Evolutionary conservation across 129 eudicot species (phyloP).

Genomic region (Flaveria linearis): DNA sequence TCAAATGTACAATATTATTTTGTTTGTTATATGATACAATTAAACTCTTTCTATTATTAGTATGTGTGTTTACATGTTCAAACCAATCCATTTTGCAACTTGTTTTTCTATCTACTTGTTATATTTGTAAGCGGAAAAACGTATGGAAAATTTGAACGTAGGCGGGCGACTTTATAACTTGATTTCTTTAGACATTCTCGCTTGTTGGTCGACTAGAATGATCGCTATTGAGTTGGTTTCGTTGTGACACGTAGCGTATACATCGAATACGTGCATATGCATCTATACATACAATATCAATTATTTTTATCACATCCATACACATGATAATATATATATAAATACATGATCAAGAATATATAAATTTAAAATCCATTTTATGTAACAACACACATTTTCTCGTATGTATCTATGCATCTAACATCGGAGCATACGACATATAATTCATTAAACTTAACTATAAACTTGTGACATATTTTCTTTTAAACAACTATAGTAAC

Average conservation of each 20-base stretch:
- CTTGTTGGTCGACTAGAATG: background rate
- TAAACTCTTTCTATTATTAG: conserved; percentile 23
- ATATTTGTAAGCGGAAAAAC: background rate
- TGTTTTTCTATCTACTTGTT: background rate
- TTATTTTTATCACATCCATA: background rate
- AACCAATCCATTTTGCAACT: conserved; percentile 14
- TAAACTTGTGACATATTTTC: background rate
- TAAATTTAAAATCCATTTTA: background rate
- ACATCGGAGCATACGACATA: too few species aligned
- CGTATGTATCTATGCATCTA: conserved; percentile 6
- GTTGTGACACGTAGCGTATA: background rate
- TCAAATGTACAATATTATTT: background rate
- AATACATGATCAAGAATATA: background rate
- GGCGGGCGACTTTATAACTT: background rate
- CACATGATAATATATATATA: background rate
- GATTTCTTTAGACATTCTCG: background rate
- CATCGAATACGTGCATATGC: background rate
- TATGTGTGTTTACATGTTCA: conserved; percentile 23
- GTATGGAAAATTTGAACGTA: background rate
- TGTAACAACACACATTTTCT: background rate
- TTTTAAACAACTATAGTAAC: background rate
- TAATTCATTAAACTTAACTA: background rate
- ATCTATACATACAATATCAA: background rate
- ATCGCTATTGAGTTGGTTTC: background rate
- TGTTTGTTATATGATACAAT: background rate